Percentiles rank a stretch among this genome's conserved stretches.
These are phyloP conservation scores for Myriosclerotinia duriaeana DNA, from an alignment of 2,329 filamentous ascomycete genomes.

Conservation along the genomic window DNA sequence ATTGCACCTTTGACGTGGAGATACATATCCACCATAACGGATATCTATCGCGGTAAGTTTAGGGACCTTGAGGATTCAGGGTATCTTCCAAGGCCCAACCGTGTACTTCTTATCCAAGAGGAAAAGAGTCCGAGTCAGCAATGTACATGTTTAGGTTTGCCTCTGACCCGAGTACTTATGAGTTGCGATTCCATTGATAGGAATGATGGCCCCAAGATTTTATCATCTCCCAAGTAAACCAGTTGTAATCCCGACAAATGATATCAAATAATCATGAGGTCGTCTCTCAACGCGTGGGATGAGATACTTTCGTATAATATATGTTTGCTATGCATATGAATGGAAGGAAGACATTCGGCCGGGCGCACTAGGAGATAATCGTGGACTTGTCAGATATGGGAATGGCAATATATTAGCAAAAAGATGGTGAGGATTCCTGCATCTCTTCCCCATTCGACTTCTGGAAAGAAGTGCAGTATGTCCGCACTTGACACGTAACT, in stretches of 20 bases:
- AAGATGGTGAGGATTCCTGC: background rate
- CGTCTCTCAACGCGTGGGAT: background rate
- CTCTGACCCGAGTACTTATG: background rate
- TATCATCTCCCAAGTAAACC: background rate
- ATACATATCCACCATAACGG: background rate
- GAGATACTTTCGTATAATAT: background rate
- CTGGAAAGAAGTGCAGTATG: background rate
- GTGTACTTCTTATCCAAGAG: background rate
- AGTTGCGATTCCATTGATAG: background rate
- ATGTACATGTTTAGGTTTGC: background rate
- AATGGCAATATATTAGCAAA: background rate
- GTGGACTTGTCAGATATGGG: background rate
- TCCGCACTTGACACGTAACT: constrained; percentile 1
- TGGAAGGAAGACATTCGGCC: background rate
- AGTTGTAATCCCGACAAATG: background rate
- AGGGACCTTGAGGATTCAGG: background rate
- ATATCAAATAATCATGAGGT: constrained; percentile 1
- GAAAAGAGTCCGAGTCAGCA: background rate
- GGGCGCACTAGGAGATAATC: background rate
- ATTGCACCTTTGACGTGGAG: background rate
- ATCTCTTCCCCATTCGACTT: background rate
- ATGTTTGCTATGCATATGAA: background rate
- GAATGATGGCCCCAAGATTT: background rate
- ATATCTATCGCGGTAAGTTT: background rate
- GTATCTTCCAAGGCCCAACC: background rate